phyloP scores from a whole-genome alignment of 1,284 basidiomycete genomes.

The Chondrostereum purpureum region DNA sequence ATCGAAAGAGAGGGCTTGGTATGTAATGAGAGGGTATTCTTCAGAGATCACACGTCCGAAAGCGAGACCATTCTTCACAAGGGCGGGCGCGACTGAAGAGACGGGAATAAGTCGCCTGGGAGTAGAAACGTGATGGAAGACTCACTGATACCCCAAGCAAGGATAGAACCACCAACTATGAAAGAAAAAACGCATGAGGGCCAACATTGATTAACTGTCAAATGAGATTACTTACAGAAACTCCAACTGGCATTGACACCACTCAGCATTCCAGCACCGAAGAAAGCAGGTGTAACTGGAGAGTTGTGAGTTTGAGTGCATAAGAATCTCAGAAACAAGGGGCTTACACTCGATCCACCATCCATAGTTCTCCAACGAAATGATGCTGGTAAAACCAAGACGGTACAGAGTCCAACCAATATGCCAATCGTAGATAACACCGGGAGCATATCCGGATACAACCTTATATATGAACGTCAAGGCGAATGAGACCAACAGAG shows the following conservation, averaged over 20 bases:
- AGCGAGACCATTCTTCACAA: constrained; percentile 47
- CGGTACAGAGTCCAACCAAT: constrained; percentile 60
- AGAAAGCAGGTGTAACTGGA: constrained; percentile 59
- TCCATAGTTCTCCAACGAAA: constrained; percentile 52
- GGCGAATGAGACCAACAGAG: constrained; percentile 43
- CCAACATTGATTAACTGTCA: background rate
- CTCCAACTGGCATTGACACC: constrained; percentile 63
- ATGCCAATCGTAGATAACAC: constrained; percentile 62
- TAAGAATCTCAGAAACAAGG: too few relatives aligned
- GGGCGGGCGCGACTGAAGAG: constrained; percentile 44
- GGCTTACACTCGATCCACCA: constrained; percentile 44
- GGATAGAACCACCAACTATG: constrained; percentile 43
- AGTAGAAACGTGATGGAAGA: constrained; percentile 6
- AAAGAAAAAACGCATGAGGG: too few relatives aligned
- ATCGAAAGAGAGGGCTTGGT: constrained; percentile 37
- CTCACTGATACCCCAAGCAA: constrained; percentile 59
- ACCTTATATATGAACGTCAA: constrained; percentile 49
- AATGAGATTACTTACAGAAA: constrained; percentile 37
- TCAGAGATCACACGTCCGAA: constrained; percentile 34
- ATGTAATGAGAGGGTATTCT: constrained; percentile 38
- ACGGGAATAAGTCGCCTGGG: background rate
- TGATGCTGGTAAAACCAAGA: constrained; percentile 55
- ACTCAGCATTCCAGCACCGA: constrained; percentile 61
- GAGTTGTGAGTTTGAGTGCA: too few relatives aligned
- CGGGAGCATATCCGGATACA: constrained; percentile 54